Evolutionary conservation across 495 filamentous ascomycete genomes (phyloP).

Genomic region (Aspergillus olivimuriae): DNA sequence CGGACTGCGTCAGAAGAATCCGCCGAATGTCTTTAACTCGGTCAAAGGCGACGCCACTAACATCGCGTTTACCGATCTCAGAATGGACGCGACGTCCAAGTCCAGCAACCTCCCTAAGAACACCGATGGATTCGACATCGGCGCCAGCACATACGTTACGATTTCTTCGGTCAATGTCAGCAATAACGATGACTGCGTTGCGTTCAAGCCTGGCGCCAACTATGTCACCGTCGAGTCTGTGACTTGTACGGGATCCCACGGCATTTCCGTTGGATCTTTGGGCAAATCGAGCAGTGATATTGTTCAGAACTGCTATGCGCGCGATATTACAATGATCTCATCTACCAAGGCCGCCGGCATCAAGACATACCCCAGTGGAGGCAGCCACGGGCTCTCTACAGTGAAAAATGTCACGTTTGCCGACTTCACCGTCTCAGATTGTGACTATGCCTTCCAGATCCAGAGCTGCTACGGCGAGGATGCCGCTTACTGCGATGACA

Average conservation of each 20-base stretch:
- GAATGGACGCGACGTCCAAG: conserved; percentile 29
- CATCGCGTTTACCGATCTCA: conserved; percentile 26
- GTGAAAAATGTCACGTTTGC: conserved; percentile 39
- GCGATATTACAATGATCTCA: conserved; percentile 32
- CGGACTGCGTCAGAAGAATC: conserved; percentile 31
- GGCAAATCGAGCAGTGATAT: conserved; percentile 24
- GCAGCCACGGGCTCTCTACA: conserved; percentile 26
- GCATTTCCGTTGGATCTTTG: conserved; percentile 35
- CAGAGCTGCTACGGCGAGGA: conserved; percentile 42
- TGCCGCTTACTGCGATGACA: conserved; percentile 28
- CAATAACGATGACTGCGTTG: conserved; percentile 44
- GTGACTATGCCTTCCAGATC: conserved; percentile 43
- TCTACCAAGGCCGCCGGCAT: conserved; percentile 40
- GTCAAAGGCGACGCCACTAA: conserved; percentile 26
- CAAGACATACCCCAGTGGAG: conserved; percentile 36
- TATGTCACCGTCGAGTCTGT: conserved; percentile 30
- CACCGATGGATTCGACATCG: conserved; percentile 42
- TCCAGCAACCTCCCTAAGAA: conserved; percentile 33
- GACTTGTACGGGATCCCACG: conserved; percentile 38
- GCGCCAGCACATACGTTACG: conserved; percentile 32
- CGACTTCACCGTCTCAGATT: conserved; percentile 28
- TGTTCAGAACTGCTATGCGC: conserved; percentile 34
- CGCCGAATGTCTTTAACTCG: conserved; percentile 40
- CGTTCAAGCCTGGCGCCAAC: conserved; percentile 37
- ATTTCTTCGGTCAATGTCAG: conserved; percentile 27